phyloP scores from a whole-genome alignment of 306 rosid species.

The Datisca glomerata region DNA sequence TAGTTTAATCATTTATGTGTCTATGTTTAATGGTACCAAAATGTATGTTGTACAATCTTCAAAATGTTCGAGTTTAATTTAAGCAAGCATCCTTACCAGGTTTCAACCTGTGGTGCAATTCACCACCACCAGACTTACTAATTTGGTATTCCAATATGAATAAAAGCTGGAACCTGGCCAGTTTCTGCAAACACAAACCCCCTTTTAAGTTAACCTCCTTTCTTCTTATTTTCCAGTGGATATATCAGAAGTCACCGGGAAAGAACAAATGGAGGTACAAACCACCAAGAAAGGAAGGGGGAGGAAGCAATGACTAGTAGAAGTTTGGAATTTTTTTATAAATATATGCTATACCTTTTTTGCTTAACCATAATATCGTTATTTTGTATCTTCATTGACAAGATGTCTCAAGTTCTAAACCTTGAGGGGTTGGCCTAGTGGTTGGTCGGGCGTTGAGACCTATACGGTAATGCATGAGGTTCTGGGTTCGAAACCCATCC shows the following conservation, averaged over 20 bases:
- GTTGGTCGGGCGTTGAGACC: too few relatives aligned
- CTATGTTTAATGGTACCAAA: neutral
- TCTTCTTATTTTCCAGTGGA: constrained; percentile 47
- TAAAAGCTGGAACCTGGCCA: too few relatives aligned
- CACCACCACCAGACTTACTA: neutral
- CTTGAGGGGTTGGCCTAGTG: too few relatives aligned
- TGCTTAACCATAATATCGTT: too few relatives aligned
- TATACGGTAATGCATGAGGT: too few relatives aligned
- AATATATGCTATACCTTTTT: too few relatives aligned
- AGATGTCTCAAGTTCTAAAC: too few relatives aligned
- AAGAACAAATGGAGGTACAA: constrained; percentile 61
- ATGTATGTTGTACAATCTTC: neutral
- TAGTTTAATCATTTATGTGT: neutral
- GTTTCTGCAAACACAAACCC: constrained; percentile 6
- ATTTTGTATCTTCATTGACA: too few relatives aligned
- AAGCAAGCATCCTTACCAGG: too few relatives aligned
- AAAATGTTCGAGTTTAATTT: too few relatives aligned
- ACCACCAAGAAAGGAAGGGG: constrained; percentile 77
- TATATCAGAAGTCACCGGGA: constrained; percentile 64
- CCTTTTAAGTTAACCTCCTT: constrained; percentile 4
- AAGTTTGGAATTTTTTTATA: too few relatives aligned
- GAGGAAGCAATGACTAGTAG: constrained; percentile 57
- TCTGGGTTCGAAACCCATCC: too few relatives aligned
- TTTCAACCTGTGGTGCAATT: neutral
- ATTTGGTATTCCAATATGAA: neutral